Conservation (phyloP, 192 early-diverging fungal species). For the Helicostylum pulchrum region DNA sequence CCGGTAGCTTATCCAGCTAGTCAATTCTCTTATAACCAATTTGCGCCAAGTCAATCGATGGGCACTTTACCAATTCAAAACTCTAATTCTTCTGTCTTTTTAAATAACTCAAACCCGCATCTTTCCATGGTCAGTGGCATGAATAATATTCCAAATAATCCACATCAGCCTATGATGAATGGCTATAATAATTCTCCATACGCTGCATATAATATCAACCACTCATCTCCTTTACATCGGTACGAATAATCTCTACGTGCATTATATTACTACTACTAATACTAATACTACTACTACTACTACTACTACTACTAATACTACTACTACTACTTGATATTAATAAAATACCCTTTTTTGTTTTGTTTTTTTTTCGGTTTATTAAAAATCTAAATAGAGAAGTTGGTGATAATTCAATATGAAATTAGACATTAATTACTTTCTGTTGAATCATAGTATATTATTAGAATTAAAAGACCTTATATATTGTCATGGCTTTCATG, state of each 20-base stretch:
- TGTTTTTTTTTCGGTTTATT: too few species aligned
- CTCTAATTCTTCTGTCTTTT: neutral
- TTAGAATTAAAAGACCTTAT: too few species aligned
- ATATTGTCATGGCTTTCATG: too few species aligned
- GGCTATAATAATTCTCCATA: neutral
- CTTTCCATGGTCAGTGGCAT: neutral
- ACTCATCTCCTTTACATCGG: conserved; percentile 5
- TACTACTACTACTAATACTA: too few species aligned
- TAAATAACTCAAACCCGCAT: neutral
- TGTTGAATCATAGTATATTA: too few species aligned
- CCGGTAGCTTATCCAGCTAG: neutral
- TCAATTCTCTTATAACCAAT: neutral
- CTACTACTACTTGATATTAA: too few species aligned
- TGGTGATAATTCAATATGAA: too few species aligned
- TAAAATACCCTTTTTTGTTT: too few species aligned
- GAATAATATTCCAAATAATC: neutral
- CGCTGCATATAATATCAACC: neutral
- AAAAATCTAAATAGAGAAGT: too few species aligned
- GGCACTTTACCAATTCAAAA: neutral
- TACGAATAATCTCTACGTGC: neutral
- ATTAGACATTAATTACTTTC: too few species aligned
- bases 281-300: too few species aligned
- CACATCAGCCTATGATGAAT: conserved; percentile 12
- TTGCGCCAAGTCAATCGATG: neutral
- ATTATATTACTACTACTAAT: too few species aligned